Percentiles rank a stretch among this genome's conserved stretches.
phyloP scores from a whole-genome alignment of 257 asterid genomes.

The Gentiana macrophylla region DNA sequence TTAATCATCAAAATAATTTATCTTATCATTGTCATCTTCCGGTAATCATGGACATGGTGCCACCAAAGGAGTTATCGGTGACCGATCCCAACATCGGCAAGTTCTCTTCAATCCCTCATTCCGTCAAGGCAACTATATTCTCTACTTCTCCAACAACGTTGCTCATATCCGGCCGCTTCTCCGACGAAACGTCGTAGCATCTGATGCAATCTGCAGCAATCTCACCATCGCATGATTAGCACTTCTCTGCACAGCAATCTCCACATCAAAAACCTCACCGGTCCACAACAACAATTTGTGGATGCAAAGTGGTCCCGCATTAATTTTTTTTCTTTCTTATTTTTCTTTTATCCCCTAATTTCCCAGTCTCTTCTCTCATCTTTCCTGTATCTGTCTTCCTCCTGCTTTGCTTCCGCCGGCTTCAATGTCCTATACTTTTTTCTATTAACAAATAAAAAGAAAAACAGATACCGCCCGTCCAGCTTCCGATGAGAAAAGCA shows the following conservation, averaged over 20 bases:
- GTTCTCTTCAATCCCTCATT: conserved; percentile 49
- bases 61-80: conserved; percentile 48
- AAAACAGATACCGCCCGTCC: too few species aligned
- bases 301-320: too few species aligned
- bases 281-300: conserved; percentile 32
- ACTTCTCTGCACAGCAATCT: conserved; percentile 52
- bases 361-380: too few species aligned
- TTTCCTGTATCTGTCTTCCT: too few species aligned
- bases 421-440: too few species aligned
- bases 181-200: conserved; percentile 55
- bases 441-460: too few species aligned
- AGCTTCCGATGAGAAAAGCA: too few species aligned
- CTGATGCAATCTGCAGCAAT: conserved; percentile 53
- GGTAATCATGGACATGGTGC: conserved; percentile 19
- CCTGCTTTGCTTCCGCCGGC: too few species aligned
- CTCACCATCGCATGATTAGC: conserved; percentile 58
- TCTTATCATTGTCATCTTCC: not conserved
- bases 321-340: too few species aligned
- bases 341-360: too few species aligned
- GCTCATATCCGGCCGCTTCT: conserved; percentile 53
- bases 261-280: conserved; percentile 75
- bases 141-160: conserved; percentile 51
- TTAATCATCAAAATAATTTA: too few species aligned
- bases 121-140: conserved; percentile 23
- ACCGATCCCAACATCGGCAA: conserved; percentile 23